A percentile compares a stretch with the other conserved stretches of the same genome.
Conservation (phyloP, 768 basidiomycete genomes). For the Leccinellum albellum region DNA sequence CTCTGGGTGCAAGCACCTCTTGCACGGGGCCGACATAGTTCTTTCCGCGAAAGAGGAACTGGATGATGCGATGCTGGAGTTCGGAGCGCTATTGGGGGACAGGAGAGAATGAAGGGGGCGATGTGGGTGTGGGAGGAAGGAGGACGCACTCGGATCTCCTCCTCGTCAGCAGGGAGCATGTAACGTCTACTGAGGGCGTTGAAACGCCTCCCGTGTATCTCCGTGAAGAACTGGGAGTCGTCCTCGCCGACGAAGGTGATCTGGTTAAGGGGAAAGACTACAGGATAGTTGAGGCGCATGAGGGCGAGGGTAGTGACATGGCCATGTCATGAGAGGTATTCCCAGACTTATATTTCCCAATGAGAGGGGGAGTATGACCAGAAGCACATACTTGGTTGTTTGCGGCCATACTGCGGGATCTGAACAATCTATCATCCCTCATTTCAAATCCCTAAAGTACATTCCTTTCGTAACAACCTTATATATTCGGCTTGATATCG, state of each 20-base stretch:
- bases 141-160: conserved; percentile 54
- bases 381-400: conserved; percentile 26
- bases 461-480: conserved; percentile 34
- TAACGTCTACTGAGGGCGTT: conserved; percentile 55
- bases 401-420: conserved; percentile 34
- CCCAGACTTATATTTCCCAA: conserved; percentile 30
- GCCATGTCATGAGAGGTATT: background rate
- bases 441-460: conserved; percentile 32
- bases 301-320: conserved; percentile 22
- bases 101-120: conserved; percentile 1
- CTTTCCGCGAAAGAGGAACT: conserved; percentile 60
- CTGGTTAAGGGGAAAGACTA: conserved; percentile 35
- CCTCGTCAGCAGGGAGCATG: conserved; percentile 62
- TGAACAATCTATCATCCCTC: conserved; percentile 14
- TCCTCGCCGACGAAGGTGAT: conserved; percentile 39
- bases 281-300: conserved; percentile 31
- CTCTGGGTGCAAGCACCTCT: conserved; percentile 43
- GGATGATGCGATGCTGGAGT: conserved; percentile 59
- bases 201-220: conserved; percentile 49
- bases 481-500: conserved; percentile 60
- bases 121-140: background rate
- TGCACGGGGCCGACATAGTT: conserved; percentile 66
- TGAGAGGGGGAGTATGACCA: conserved; percentile 31
- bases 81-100: conserved; percentile 51
- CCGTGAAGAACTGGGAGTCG: conserved; percentile 51